Evolutionary conservation across 495 filamentous ascomycete species (phyloP).

Genomic region (Xylaria acuta): DNA sequence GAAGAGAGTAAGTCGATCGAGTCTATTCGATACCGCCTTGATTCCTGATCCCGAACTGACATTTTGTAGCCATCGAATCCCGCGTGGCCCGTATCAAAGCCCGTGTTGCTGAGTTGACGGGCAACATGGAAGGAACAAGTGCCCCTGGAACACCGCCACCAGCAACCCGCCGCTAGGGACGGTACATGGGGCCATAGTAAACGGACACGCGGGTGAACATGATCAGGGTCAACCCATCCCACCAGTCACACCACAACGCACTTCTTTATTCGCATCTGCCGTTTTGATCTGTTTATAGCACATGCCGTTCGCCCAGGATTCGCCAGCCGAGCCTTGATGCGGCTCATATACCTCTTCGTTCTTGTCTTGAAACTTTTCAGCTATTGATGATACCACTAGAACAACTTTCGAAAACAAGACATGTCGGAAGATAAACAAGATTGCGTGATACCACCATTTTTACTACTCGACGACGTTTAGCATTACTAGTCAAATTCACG

Average conservation of each 20-base stretch:
- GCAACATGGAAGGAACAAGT: constrained; percentile 67
- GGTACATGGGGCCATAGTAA: constrained; percentile 28
- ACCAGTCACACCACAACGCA: background rate
- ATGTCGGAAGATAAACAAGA: constrained; percentile 28
- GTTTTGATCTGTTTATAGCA: constrained; percentile 16
- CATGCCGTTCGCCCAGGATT: background rate
- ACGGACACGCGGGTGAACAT: constrained; percentile 14
- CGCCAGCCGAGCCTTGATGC: constrained; percentile 4
- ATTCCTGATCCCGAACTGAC: constrained; percentile 35
- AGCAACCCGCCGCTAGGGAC: constrained; percentile 41
- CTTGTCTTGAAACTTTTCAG: constrained; percentile 28
- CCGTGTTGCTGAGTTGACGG: constrained; percentile 90
- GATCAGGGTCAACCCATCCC: background rate
- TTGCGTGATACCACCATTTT: constrained; percentile 26
- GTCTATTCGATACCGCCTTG: background rate
- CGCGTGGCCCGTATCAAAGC: constrained; percentile 98
- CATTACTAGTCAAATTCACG: constrained; percentile 2
- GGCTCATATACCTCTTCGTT: constrained; percentile 22
- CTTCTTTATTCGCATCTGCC: constrained; percentile 8
- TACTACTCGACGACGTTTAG: background rate
- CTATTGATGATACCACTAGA: constrained; percentile 45
- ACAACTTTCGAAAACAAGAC: constrained; percentile 30
- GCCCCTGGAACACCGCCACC: constrained; percentile 36
- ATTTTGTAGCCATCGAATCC: constrained; percentile 81
- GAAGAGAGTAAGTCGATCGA: constrained; percentile 83